Evolutionary conservation across 441 rosid genomes (phyloP).

Genomic region (Erodium texanum): DNA sequence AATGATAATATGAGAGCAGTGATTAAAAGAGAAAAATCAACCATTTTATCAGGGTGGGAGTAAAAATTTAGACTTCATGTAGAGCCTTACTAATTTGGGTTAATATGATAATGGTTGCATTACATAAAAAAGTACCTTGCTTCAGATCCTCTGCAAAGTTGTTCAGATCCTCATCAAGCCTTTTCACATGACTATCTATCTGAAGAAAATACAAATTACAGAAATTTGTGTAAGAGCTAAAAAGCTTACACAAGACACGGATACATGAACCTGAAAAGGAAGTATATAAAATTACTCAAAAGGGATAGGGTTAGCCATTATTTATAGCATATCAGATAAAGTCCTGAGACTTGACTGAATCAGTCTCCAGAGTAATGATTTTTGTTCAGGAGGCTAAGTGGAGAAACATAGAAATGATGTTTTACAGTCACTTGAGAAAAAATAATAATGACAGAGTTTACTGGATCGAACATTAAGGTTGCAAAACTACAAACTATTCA

Average conservation of each 20-base stretch:
- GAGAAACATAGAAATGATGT: not conserved
- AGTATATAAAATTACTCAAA: not conserved
- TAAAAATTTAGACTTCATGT: not conserved
- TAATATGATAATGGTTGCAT: not conserved
- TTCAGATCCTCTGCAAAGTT: slow-evolving; percentile 88
- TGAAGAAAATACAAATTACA: slow-evolving; percentile 25
- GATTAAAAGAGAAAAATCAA: not conserved
- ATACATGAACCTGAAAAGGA: not conserved
- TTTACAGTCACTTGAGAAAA: not conserved
- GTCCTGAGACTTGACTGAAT: not conserved
- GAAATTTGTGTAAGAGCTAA: slow-evolving; percentile 8
- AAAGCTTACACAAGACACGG: not conserved
- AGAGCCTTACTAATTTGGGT: not conserved
- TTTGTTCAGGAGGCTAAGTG: not conserved
- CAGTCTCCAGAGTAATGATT: not conserved
- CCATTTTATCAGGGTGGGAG: not conserved
- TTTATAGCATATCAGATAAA: no score
- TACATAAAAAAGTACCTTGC: slow-evolving; percentile 45
- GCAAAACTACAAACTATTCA: not conserved
- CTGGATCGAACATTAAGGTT: not conserved
- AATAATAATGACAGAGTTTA: not conserved
- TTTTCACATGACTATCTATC: slow-evolving; percentile 89
- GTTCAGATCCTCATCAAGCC: slow-evolving; percentile 90
- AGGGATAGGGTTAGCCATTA: not conserved
- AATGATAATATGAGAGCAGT: not conserved